Evolutionary conservation across 2,329 filamentous ascomycete species (phyloP).

Genomic region (Paecilomyces niveus): DNA sequence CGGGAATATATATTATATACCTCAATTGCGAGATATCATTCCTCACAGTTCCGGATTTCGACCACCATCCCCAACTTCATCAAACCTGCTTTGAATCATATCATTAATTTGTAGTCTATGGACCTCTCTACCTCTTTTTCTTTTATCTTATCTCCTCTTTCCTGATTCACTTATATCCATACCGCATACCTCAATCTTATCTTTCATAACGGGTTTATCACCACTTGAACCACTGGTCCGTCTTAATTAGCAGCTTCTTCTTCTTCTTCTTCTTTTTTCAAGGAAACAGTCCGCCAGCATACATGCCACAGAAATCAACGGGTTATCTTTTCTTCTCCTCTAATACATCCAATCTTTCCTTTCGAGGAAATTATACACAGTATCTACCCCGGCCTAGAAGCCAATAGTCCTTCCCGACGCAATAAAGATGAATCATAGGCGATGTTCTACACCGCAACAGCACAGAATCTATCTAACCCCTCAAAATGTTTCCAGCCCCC

Average conservation of each 20-base stretch:
- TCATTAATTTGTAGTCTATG: too few relatives aligned
- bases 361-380: too few relatives aligned
- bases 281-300: not conserved
- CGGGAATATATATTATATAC: not conserved
- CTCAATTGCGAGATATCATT: not conserved
- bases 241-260: not conserved
- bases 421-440: too few relatives aligned
- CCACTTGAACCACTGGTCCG: not conserved
- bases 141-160: too few relatives aligned
- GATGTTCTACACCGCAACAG: too few relatives aligned
- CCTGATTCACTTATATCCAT: not conserved
- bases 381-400: too few relatives aligned
- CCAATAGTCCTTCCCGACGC: too few relatives aligned
- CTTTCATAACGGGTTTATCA: not conserved
- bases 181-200: not conserved
- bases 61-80: not conserved
- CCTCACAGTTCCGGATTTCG: not conserved
- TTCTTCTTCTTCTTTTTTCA: too few relatives aligned
- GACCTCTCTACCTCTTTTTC: too few relatives aligned
- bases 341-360: not conserved
- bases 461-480: too few relatives aligned
- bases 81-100: not conserved
- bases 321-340: not conserved
- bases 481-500: too few relatives aligned
- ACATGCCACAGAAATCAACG: not conserved